Base-by-base conservation (phyloP, 164 flowering plant species). In the Nymphaea colorata region DNA sequence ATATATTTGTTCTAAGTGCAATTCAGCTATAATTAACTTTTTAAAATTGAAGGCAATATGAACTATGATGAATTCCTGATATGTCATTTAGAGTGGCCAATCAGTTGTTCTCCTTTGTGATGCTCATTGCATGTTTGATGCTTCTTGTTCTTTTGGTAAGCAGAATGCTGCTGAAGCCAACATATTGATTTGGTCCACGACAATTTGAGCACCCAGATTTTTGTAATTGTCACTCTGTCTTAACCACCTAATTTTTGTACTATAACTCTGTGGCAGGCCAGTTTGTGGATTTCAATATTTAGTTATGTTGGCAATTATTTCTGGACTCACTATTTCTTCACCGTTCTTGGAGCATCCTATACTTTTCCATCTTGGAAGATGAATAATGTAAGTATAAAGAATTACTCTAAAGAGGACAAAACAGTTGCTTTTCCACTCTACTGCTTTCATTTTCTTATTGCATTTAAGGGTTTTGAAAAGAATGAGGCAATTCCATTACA, bases 291-390 rank as follows among this genome's bases (percentile, higher is more conserved):
- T 72, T 53, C 85, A 11, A 84, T 91, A 66, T 94, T 94, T 74
- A 94, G 98, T 69, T 94, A 94, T 75, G 99, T 94, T 69, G 99
- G 99, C 57, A 94, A 94, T 77, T 91, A 94, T 82, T 94, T 91
- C 72, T 94, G 99, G 98, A 91, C 99, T 59, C 99, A 94, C 73
- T 94, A 94, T 75, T 94, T 94, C 79, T 94, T 94, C 85, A 88
- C 87, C n/a, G 97, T 94, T 57, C 74, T 94, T 81, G 99, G 99
- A 65, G 99, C 99, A 74, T 83, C 99, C 43, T 91, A 94, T 69
- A 90, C 97, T 64, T 94, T 94, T 73, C 99, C 99, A 44, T 94
- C 98, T 43, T 94, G 98, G 96, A 91, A 68, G 80, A 94, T 94
- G 99, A 94, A 94, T 72, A 76, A 91, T 77, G 99, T 94, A 81